A percentile compares a stretch with the other conserved stretches of the same genome.
Evolutionary conservation across 148 eudicot species (phyloP).

Genomic region (Hydrangea macrophylla): DNA sequence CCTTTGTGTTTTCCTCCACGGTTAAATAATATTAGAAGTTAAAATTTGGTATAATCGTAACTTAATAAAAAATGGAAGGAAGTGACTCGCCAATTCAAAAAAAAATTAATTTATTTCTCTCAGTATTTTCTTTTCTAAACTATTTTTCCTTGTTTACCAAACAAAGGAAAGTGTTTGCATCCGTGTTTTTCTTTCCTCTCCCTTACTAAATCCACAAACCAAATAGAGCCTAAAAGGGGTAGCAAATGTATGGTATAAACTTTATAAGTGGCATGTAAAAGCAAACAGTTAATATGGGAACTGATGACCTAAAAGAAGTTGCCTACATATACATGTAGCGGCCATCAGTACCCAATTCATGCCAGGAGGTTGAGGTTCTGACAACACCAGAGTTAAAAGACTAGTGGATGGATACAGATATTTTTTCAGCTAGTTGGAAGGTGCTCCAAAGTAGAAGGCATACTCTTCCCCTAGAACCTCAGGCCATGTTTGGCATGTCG

Average conservation of each 20-base stretch:
- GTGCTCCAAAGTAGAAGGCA: slow-evolving; percentile 1
- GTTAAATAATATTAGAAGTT: too few relatives aligned
- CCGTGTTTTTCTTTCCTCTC: too few relatives aligned
- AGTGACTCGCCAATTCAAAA: too few relatives aligned
- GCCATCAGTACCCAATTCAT: background rate
- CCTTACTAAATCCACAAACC: too few relatives aligned
- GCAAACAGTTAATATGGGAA: background rate
- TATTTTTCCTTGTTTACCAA: too few relatives aligned
- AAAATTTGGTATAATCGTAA: too few relatives aligned
- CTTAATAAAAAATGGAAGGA: too few relatives aligned
- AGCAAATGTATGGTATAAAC: slow-evolving; percentile 3
- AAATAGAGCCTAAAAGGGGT: too few relatives aligned
- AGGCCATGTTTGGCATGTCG: background rate
- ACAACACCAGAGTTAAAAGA: background rate
- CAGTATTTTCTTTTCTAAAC: too few relatives aligned
- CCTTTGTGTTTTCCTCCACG: too few relatives aligned
- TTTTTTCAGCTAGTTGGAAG: background rate
- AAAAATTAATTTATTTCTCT: too few relatives aligned
- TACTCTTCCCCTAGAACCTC: background rate
- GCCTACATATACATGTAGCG: background rate
- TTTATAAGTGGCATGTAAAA: background rate
- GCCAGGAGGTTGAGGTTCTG: background rate
- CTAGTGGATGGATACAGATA: background rate
- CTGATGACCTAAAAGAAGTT: background rate
- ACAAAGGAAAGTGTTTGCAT: too few relatives aligned